Base-by-base conservation (phyloP, 768 basidiomycete species). In the Hirschioporus abietinus region DNA sequence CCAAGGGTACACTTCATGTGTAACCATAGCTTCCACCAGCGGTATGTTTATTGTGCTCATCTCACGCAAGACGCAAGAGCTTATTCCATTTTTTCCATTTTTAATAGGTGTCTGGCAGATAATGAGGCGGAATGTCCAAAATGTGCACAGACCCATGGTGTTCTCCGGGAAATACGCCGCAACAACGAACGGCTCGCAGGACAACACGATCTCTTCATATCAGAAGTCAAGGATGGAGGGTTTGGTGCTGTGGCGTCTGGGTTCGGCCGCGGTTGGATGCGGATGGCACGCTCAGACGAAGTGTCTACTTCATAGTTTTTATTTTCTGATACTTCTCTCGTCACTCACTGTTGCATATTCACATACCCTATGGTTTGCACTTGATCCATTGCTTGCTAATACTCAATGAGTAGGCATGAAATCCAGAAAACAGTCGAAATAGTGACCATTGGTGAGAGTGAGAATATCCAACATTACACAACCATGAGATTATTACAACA, bases 1-100 rank as follows among this genome's bases (percentile, higher is more conserved):
- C 96, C 97, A 0, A 91, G 87, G 69, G 83, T 99, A 7, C 96
- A 99, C 76, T 99, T 98, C 74, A 97, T 99, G 96, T 99, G 96
- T 77, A 89, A 90, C 72, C 97, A 99, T 74, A 95, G 93, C 68
- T 99, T 93, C 79, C 97, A 99, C 75, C 94, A 96, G 74, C 83
- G 95, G 93, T 93, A 64, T 59, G 78, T 74, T 77, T 58, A 20
- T 64, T 3, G 24, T 34, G 10, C 3, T 61, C 12, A 24, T 35
- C n/a, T 2, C 69, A 63, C 35, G 18, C 26, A 10, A 12, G 24
- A 66, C 20, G 1, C 23, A 63, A 35, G 61, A 65, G 64, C 35
- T 36, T 24, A 52, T 60, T 23, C 35, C 36, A 34, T 63, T 24
- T 58, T 35, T 1, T 15, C 30, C 30, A 30, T 52, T 7, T 5